Base-by-base conservation (phyloP, 345 rosid genomes). In the Eucalyptus brandiana region DNA sequence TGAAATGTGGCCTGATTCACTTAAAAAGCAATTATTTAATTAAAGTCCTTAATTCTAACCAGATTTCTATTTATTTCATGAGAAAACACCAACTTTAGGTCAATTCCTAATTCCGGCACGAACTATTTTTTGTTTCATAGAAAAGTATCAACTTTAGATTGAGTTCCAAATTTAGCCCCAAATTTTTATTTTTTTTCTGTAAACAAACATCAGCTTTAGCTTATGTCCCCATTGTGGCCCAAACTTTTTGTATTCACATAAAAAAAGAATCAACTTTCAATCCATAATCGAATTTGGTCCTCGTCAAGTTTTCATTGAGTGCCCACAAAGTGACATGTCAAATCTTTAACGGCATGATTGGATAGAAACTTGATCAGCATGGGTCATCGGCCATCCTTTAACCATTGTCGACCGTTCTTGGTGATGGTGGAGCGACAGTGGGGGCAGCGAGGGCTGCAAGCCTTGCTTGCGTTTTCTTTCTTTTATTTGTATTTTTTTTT, bases 71-170 rank as follows among this genome's bases (percentile, higher is more conserved):
- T 65, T 65, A 8, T 62, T 28, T 23, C 0, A 0, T 4, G 30
- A 24, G 28, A 24, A 56, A 58, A 23, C 62, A 10, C 30, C 30
- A 58, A 58, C 60, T 23, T 54, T 21, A 24, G 13, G 30, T 4
- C 3, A 11, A 0, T 4, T 24, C 3, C 13, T 10, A 58, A 58
- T 58, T 58, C 1, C 1, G n/a, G 65, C 6, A 1, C 0, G 1
- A 58, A 58, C 12, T 26, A 24, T 26, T 10, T 58, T 4, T 58
- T 26, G n/a, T 26, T 26, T 24, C 3, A 12, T 58, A 58, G 1
- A 58, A 58, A 58, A 58, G 65, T 1, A 58, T 26, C 12, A 23
- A 56, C 60, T 56, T 12, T 9, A 56, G 0, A 23, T 56, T 9
- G n/a, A 58, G 30, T 24, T 24, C 30, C 65, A 58, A 58, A 0